Percentiles rank a stretch among this genome's conserved stretches.
phyloP scores from a whole-genome alignment of 208 protist genomes.

The Crithidia thermophila region DNA sequence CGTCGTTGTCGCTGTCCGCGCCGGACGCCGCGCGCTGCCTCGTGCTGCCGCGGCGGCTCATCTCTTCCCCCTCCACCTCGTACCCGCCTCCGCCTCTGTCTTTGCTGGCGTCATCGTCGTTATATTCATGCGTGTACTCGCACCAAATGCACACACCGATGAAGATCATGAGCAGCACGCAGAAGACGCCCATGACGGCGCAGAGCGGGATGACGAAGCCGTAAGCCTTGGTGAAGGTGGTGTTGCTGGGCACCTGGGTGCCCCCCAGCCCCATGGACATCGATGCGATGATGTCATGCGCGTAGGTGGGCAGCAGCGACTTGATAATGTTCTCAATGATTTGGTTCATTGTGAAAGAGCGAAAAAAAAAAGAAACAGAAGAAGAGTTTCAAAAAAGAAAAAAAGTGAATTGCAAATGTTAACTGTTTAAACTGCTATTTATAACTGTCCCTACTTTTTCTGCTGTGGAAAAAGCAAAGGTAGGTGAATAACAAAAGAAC shows the following conservation, averaged over 20 bases:
- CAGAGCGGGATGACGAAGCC: conserved; percentile 7
- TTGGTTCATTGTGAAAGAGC: conserved; percentile 1
- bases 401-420: neutral
- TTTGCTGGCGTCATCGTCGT: neutral
- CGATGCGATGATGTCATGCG: neutral
- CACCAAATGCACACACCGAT: conserved; percentile 6
- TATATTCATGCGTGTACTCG: neutral
- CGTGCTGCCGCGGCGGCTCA: too few species aligned
- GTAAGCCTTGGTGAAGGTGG: conserved; percentile 9
- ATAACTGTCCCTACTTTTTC: too few species aligned
- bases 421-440: neutral
- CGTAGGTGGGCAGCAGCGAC: neutral
- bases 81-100: neutral
- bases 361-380: conserved; percentile 24
- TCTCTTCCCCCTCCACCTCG: neutral
- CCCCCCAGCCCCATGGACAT: conserved; percentile 1
- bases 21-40: neutral
- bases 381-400: neutral
- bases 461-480: too few species aligned
- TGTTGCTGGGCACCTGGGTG: neutral
- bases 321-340: conserved; percentile 10
- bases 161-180: neutral
- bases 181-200: conserved; percentile 12
- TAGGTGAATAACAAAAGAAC: too few species aligned
- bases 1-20: neutral